Evolutionary conservation across 2,329 filamentous ascomycete species (phyloP).

Genomic region (Aspergillus sp.): DNA sequence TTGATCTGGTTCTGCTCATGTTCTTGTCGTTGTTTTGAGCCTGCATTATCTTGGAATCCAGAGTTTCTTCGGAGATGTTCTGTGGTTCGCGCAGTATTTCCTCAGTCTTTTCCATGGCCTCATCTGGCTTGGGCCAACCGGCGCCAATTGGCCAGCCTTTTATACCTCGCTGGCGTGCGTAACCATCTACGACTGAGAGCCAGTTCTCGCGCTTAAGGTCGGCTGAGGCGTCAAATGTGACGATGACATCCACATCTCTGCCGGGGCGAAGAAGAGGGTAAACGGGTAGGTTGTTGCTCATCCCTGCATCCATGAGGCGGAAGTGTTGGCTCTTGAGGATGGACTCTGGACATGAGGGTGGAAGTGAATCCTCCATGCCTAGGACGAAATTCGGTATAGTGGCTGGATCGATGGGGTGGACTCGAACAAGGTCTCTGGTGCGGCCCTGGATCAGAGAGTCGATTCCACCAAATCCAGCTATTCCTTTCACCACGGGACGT

Average conservation of each 20-base stretch:
- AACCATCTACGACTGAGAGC: slow-evolving; percentile 87
- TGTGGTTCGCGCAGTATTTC: slow-evolving; percentile 61
- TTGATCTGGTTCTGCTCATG: slow-evolving; percentile 22
- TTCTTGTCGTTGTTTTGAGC: slow-evolving; percentile 41
- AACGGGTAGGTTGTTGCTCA: slow-evolving; percentile 96
- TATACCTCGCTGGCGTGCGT: slow-evolving; percentile 78
- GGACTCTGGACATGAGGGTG: slow-evolving; percentile 67
- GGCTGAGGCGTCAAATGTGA: slow-evolving; percentile 90
- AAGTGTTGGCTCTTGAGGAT: slow-evolving; percentile 64
- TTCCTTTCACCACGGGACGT: slow-evolving; percentile 65
- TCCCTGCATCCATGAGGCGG: slow-evolving; percentile 90
- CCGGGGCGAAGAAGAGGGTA: slow-evolving; percentile 88
- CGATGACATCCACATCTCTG: slow-evolving; percentile 76
- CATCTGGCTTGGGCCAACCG: slow-evolving; percentile 71
- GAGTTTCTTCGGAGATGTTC: slow-evolving; percentile 51
- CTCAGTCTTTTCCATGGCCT: slow-evolving; percentile 52
- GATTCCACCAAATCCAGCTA: slow-evolving; percentile 66
- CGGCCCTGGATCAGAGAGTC: slow-evolving; percentile 76
- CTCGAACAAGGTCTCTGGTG: slow-evolving; percentile 76
- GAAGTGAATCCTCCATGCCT: slow-evolving; percentile 68
- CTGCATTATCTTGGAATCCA: slow-evolving; percentile 54
- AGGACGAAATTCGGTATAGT: slow-evolving; percentile 82
- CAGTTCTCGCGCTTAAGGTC: slow-evolving; percentile 93
- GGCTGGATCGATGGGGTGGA: slow-evolving; percentile 90
- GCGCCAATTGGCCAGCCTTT: slow-evolving; percentile 91